Evolutionary conservation across 2,329 filamentous ascomycete species (phyloP).

Genomic region (Lachnellula occidentalis): DNA sequence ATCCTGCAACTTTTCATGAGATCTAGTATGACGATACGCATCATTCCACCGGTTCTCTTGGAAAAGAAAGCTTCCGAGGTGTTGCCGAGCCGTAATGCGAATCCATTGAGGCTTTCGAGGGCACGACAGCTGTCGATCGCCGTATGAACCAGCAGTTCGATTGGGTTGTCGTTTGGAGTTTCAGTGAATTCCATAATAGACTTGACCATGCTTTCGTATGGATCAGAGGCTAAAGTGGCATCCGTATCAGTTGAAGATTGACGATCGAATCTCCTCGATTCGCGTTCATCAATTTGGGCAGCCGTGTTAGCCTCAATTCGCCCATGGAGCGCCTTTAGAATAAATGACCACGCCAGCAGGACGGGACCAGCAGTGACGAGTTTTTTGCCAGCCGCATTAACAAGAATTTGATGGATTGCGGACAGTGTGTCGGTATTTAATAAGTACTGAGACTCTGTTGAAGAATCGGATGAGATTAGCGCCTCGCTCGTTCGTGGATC

Average conservation of each 20-base stretch:
- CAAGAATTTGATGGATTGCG: constrained; percentile 66
- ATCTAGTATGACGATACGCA: constrained; percentile 32
- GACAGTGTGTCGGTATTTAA: constrained; percentile 64
- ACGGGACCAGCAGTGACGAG: constrained; percentile 65
- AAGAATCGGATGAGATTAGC: constrained; percentile 33
- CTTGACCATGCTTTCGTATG: constrained; percentile 42
- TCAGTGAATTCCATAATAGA: constrained; percentile 28
- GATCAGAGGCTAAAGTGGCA: constrained; percentile 9
- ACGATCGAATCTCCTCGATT: constrained; percentile 29
- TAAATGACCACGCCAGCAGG: constrained; percentile 74
- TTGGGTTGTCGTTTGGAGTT: constrained; percentile 37
- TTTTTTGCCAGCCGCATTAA: constrained; percentile 47
- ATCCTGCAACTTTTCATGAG: constrained; percentile 27
- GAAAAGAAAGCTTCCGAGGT: constrained; percentile 34
- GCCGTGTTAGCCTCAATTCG: constrained; percentile 47
- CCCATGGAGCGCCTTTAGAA: constrained; percentile 59
- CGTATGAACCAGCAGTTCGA: constrained; percentile 40
- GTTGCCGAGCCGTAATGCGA: constrained; percentile 40
- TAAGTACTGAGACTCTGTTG: constrained; percentile 51
- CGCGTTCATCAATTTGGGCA: constrained; percentile 19
- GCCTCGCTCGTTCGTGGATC: constrained; percentile 15
- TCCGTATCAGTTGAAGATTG: constrained; percentile 9
- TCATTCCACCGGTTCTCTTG: constrained; percentile 31
- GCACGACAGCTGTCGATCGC: constrained; percentile 42
- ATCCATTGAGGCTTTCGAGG: constrained; percentile 41